Conservation (phyloP, 106 monocot genomes). For the Dendrobium huoshanense region DNA sequence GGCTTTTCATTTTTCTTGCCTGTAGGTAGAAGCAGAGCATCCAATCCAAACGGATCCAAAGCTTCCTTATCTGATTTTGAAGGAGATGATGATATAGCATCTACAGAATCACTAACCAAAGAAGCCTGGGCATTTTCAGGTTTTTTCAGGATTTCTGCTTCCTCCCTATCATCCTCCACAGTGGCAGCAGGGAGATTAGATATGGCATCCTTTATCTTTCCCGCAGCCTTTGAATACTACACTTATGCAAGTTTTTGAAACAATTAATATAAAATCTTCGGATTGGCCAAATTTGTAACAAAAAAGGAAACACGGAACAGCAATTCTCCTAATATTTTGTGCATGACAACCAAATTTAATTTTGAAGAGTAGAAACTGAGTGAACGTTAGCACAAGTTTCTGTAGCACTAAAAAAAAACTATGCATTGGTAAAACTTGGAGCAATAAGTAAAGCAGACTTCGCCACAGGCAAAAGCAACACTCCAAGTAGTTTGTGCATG, state of each 20-base stretch:
- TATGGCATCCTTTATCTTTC: conserved; percentile 92
- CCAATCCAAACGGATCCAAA: conserved; percentile 92
- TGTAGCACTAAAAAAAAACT: too few species aligned
- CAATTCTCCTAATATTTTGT: neutral
- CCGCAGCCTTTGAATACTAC: conserved; percentile 89
- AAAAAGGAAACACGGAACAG: too few species aligned
- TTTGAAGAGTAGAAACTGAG: neutral
- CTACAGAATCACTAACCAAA: conserved; percentile 6
- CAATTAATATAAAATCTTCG: neutral
- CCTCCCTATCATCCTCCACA: conserved; percentile 67
- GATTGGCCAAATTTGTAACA: neutral
- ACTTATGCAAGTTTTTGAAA: neutral
- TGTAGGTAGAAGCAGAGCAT: conserved; percentile 51
- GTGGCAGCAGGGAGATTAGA: conserved; percentile 62
- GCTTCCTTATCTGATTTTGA: conserved; percentile 18
- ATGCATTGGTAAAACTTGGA: too few species aligned
- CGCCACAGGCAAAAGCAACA: too few species aligned
- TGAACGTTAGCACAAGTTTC: neutral
- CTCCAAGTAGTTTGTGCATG: too few species aligned
- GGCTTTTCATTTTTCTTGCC: conserved; percentile 55
- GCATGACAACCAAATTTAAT: neutral
- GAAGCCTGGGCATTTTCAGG: conserved; percentile 14
- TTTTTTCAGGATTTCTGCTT: conserved; percentile 44
- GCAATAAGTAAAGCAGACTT: too few species aligned
- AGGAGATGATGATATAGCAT: conserved; percentile 6